Conservation (phyloP, 2,329 filamentous ascomycete genomes). For the Akanthomyces muscarius region DNA sequence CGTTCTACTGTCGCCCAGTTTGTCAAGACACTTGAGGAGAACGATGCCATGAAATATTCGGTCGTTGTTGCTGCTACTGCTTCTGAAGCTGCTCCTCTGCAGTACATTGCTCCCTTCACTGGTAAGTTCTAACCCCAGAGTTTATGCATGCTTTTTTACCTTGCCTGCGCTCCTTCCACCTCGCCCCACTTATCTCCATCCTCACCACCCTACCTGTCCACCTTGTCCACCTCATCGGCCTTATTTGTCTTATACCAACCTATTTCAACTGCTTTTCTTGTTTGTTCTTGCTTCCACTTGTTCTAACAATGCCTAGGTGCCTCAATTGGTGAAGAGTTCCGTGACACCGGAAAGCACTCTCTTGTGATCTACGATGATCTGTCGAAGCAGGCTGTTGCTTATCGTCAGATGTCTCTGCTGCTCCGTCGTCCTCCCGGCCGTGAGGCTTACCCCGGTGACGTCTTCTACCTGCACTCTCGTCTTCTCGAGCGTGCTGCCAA, state of each 20-base stretch:
- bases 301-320: no score
- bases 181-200: no score
- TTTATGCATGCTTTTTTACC: no score
- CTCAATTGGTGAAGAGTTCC: slow-evolving; percentile 45
- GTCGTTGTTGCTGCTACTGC: slow-evolving; percentile 93
- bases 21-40: slow-evolving; percentile 99
- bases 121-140: slow-evolving; percentile 40
- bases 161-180: no score
- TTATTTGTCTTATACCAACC: neutral
- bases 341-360: slow-evolving; percentile 83
- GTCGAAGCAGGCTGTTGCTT: slow-evolving; percentile 95
- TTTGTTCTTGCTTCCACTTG: slow-evolving; percentile 19
- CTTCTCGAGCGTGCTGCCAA: slow-evolving; percentile 99
- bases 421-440: slow-evolving; percentile 96
- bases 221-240: no score
- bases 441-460: slow-evolving; percentile 99
- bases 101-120: slow-evolving; percentile 93
- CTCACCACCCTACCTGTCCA: no score
- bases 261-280: slow-evolving; percentile 19
- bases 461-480: slow-evolving; percentile 99
- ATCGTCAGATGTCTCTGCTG: slow-evolving; percentile 98
- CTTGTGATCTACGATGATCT: slow-evolving; percentile 93
- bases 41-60: slow-evolving; percentile 98
- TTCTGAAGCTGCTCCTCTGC: slow-evolving; percentile 91
- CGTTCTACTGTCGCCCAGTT: slow-evolving; percentile 98